Conservation (phyloP, 441 rosid genomes). For the Populus hybrid region DNA sequence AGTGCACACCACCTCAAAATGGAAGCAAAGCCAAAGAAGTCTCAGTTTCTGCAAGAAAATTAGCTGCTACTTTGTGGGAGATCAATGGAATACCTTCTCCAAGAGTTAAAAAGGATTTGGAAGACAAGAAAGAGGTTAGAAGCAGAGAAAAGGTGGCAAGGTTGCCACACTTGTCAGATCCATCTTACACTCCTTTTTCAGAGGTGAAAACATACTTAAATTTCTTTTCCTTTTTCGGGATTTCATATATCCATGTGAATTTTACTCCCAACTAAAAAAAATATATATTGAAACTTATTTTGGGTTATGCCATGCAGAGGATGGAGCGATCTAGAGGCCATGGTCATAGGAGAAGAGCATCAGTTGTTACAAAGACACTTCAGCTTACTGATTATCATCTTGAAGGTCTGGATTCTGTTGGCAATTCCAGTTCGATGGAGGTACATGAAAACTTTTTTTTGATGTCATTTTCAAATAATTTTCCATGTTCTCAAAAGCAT, state of each 20-base stretch:
- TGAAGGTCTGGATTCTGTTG: slow-evolving; percentile 27
- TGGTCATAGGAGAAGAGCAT: slow-evolving; percentile 33
- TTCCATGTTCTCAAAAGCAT: background rate
- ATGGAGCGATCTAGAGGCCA: slow-evolving; percentile 32
- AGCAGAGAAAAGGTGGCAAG: slow-evolving; percentile 29
- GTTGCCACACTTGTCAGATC: slow-evolving; percentile 51
- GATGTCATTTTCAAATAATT: slow-evolving; percentile 16
- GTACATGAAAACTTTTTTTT: slow-evolving; percentile 22
- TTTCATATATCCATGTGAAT: background rate
- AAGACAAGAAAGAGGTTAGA: slow-evolving; percentile 35
- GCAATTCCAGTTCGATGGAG: slow-evolving; percentile 41
- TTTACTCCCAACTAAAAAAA: background rate
- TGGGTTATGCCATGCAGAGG: slow-evolving; percentile 31
- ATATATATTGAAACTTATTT: too few species aligned
- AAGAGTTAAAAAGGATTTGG: slow-evolving; percentile 22
- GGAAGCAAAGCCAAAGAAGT: slow-evolving; percentile 33
- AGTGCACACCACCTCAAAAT: slow-evolving; percentile 23
- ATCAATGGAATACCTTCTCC: slow-evolving; percentile 54
- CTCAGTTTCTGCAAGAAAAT: slow-evolving; percentile 70
- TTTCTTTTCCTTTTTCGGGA: background rate
- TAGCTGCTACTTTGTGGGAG: slow-evolving; percentile 92
- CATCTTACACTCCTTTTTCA: slow-evolving; percentile 39
- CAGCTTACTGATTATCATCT: slow-evolving; percentile 32
- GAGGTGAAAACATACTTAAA: slow-evolving; percentile 32
- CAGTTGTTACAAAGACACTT: slow-evolving; percentile 35